Evolutionary conservation across 768 basidiomycete genomes (phyloP).

Genomic region (Pisolithus microcarpus): DNA sequence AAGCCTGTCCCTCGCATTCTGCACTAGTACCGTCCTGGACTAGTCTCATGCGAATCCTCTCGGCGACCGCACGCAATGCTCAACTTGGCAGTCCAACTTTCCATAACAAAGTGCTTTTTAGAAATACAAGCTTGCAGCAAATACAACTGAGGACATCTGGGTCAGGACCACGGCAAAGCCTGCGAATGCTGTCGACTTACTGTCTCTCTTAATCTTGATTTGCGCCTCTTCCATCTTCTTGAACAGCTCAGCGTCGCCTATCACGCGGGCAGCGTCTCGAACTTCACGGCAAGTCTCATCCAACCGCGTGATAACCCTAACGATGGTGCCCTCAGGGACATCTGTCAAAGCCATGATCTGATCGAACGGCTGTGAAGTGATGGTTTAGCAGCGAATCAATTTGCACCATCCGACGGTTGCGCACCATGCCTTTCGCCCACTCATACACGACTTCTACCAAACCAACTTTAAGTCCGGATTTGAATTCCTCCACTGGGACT

Average conservation of each 20-base stretch:
- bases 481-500: constrained; percentile 73
- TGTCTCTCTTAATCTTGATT: constrained; percentile 90
- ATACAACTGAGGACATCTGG: constrained; percentile 50
- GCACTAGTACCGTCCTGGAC: too few relatives aligned
- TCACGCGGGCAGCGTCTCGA: constrained; percentile 92
- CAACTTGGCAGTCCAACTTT: neutral
- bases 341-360: constrained; percentile 91
- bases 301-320: constrained; percentile 88
- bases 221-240: constrained; percentile 98
- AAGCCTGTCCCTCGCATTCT: too few relatives aligned
- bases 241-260: constrained; percentile 92
- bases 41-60: too few relatives aligned
- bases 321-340: constrained; percentile 94
- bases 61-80: too few relatives aligned
- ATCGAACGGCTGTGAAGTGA: constrained; percentile 74
- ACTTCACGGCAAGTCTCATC: constrained; percentile 98
- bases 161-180: constrained; percentile 2
- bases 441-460: constrained; percentile 96
- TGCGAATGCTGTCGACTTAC: constrained; percentile 43
- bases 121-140: constrained; percentile 84
- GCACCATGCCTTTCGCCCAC: constrained; percentile 98
- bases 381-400: neutral
- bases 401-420: constrained; percentile 12
- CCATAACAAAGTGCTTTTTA: constrained; percentile 25
- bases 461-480: constrained; percentile 78